Evolutionary conservation across 176 grass and related monocot genomes (phyloP).

Genomic region (Lolium rigidum): DNA sequence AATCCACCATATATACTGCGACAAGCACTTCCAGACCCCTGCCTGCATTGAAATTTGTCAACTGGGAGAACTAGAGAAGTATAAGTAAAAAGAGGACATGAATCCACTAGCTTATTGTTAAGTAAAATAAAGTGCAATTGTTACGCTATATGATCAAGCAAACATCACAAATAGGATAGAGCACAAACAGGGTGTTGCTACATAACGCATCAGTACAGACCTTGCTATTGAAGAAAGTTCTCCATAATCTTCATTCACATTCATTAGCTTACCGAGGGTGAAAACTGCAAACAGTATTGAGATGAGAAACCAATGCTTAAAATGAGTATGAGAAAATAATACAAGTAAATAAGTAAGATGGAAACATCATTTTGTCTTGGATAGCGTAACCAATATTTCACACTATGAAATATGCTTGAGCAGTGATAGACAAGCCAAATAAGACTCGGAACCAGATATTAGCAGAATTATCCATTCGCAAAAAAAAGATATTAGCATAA

Average conservation of each 20-base stretch:
- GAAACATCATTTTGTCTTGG: background rate
- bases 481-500: too few species aligned
- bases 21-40: constrained; percentile 96
- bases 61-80: background rate
- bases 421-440: too few species aligned
- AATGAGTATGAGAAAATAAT: constrained; percentile 23
- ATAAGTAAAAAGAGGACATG: constrained; percentile 20
- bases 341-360: background rate
- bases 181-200: background rate
- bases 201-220: constrained; percentile 40
- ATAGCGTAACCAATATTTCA: background rate
- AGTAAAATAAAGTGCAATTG: background rate
- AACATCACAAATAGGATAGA: constrained; percentile 18
- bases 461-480: background rate
- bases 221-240: constrained; percentile 90
- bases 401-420: too few species aligned
- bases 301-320: constrained; percentile 10
- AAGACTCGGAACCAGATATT: background rate
- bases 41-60: constrained; percentile 58
- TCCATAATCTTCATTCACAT: constrained; percentile 84
- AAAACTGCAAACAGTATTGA: constrained; percentile 63
- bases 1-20: constrained; percentile 95
- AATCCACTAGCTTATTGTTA: constrained; percentile 9
- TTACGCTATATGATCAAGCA: constrained; percentile 16
- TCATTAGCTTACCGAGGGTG: constrained; percentile 93